Evolutionary conservation across 176 grass and related monocot genomes (phyloP), one percentile per base, ranked within the genome.

Genomic region (Avena atlantica): DNA sequence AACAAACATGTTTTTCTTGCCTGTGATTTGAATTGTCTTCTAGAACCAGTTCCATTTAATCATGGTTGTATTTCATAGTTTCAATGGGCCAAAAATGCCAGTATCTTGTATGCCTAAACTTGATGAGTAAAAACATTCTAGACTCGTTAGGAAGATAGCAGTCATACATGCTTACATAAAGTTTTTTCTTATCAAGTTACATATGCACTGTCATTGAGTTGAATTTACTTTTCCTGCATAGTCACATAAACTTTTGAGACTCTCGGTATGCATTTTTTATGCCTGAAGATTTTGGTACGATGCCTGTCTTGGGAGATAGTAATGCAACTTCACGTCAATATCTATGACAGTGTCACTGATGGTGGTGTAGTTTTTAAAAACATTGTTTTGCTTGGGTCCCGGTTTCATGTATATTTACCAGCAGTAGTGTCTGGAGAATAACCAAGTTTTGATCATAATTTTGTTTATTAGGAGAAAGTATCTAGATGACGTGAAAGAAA

Each of bases 1-100:
- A 10, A 53, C 37, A 53, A 59, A 71, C 8, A 27, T 90, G 45
- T 55, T 78, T 34, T 27, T 2, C 49, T 47, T 82, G 29, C 47
- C 9, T 48, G 68, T 81, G 23, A 63, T 59, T 87, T 73, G 15
- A 75, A 53, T 56, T 24, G 81, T 74, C n/a, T 76, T 65, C 9
- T 74, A 76, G 70, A 44, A 67, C 16, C 49, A 17, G 15, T 34
- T 88, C 25, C 14, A 31, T 6, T 25, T 49, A 14, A 81, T 81
- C 42, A 63, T 74, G 68, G 27, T 14, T 52, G 12, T 34, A 52
- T 51, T 71, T 80, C 42, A 72, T 81, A 50, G 19, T 53, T 77
- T 83, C 34, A 60, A 17, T 84, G 51, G 66, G 81, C 10, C 36
- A 60, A 72, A 81, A 40, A 73, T 60, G 34, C 68, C 8, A 6